Conservation (phyloP, 2,329 filamentous ascomycete genomes). For the Venturiaceae sp. region DNA sequence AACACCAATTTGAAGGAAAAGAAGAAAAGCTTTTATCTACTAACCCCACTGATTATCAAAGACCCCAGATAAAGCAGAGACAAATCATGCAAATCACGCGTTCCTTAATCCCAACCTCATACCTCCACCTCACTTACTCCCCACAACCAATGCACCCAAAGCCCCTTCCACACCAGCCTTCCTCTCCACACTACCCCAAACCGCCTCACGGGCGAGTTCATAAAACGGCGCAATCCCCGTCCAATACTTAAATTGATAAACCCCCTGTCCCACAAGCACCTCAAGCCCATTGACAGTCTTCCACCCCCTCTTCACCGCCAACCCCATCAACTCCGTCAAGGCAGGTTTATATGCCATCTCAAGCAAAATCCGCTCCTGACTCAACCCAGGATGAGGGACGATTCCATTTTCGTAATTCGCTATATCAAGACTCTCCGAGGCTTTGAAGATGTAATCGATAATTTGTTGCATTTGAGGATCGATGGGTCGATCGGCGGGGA, state of each 20-base stretch:
- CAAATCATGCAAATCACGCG: too few species aligned
- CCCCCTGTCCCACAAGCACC: conserved; percentile 75
- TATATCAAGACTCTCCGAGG: conserved; percentile 19
- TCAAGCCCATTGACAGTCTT: conserved; percentile 77
- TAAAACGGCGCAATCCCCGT: conserved; percentile 71
- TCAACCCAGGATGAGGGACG: conserved; percentile 18
- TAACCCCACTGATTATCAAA: too few species aligned
- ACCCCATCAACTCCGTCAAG: conserved; percentile 72
- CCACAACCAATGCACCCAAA: too few species aligned
- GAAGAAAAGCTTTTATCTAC: too few species aligned
- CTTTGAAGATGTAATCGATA: conserved; percentile 44
- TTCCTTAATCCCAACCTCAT: too few species aligned
- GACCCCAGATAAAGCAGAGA: too few species aligned
- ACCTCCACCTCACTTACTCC: too few species aligned
- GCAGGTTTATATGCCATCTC: conserved; percentile 96
- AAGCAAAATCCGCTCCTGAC: conserved; percentile 46
- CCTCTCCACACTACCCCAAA: neutral
- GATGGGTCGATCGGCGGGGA: conserved; percentile 80
- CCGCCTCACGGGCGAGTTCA: conserved; percentile 47
- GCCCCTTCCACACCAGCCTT: neutral
- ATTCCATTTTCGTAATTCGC: conserved; percentile 15
- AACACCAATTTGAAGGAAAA: too few species aligned
- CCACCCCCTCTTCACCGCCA: conserved; percentile 74
- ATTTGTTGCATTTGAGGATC: conserved; percentile 60
- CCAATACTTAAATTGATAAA: conserved; percentile 83